These are phyloP conservation scores for Jacaranda copaia DNA, from an alignment of 257 asterid species.

Conservation along the genomic window DNA sequence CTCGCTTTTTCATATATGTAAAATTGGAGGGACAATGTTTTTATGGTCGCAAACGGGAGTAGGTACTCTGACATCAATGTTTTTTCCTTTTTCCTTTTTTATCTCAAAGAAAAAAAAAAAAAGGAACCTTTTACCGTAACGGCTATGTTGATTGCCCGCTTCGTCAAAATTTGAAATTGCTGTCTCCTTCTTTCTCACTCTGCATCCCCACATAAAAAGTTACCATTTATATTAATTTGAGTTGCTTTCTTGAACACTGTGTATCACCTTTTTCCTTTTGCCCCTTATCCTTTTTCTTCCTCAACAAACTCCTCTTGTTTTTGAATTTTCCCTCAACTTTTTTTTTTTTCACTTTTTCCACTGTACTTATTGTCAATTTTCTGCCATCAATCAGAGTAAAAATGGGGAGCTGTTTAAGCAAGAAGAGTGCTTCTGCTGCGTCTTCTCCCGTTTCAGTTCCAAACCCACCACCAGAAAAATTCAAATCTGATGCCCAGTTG, in stretches of 20 bases:
- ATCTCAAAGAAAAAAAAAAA: background rate
- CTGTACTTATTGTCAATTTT: slow-evolving; percentile 22
- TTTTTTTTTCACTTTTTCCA: background rate
- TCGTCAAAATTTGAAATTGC: slow-evolving; percentile 66
- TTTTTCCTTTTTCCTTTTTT: slow-evolving; percentile 15
- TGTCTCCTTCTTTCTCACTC: slow-evolving; percentile 39
- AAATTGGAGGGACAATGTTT: slow-evolving; percentile 6
- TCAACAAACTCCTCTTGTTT: slow-evolving; percentile 15
- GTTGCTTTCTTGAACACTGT: slow-evolving; percentile 61
- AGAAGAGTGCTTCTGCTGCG: slow-evolving; percentile 64
- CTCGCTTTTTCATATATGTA: background rate
- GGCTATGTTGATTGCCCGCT: slow-evolving; percentile 61
- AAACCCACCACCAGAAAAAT: slow-evolving; percentile 49
- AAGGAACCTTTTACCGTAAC: slow-evolving; percentile 44
- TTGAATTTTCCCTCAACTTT: slow-evolving; percentile 1
- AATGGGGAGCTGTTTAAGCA: slow-evolving; percentile 97
- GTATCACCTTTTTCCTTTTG: slow-evolving; percentile 42
- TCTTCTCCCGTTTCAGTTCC: slow-evolving; percentile 45
- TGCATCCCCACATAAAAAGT: slow-evolving; percentile 44
- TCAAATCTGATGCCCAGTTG: slow-evolving; percentile 44
- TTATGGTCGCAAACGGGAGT: slow-evolving; percentile 25
- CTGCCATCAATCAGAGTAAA: slow-evolving; percentile 28
- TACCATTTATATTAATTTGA: slow-evolving; percentile 46
- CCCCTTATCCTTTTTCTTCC: slow-evolving; percentile 36
- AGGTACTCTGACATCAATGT: slow-evolving; percentile 47